Evolutionary conservation across 2,329 filamentous ascomycete genomes (phyloP), one percentile per base, ranked within the genome.

Genomic region (Fusarium tuaranense): DNA sequence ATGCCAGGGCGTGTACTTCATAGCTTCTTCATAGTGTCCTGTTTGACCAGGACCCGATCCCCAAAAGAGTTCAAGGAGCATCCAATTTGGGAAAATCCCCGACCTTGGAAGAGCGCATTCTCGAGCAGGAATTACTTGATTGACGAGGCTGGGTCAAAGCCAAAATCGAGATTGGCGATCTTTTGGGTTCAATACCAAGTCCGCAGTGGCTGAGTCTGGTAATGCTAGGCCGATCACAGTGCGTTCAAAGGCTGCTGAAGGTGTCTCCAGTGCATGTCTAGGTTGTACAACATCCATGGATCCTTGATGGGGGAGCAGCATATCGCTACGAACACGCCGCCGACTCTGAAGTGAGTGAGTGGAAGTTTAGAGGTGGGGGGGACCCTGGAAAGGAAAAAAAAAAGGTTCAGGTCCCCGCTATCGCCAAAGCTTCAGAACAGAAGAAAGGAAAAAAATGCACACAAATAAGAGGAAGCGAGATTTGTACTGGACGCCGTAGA

Each of bases 101-200:
- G 67, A 68, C 61, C 32, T n/a, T 55, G 67, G 62, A 64, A 46
- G 39, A 18, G 18, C 16, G 34, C 60, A 32, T 51, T 27, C 38
- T 53, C 60, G 41, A 51, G 66, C 27, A 32, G 51, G 44, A 74
- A 74, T 73, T 48, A 68, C 72, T 61, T 69, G 68, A 64, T 69
- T 68, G 60, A 72, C 60, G 71, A 70, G 65, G 68, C 69, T 66
- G 70, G 60, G 51, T 59, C 32, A 46, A 18, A 53, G 46, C 22
- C 62, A 57, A 69, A 72, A 78, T 78, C 73, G 77, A 73, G 76
- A 78, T 76, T 76, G 74, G 58, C 76, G 71, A 76, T 73, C 66
- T 64, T 25, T 73, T 65, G 66, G 59, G 25, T 71, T 73, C 53
- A 67, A 58, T 30, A 63, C 53, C 36, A 70, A 70, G 67, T 63